phyloP scores from a whole-genome alignment of 1,139 yeast species.

The Suhomyces bribrorum region DNA sequence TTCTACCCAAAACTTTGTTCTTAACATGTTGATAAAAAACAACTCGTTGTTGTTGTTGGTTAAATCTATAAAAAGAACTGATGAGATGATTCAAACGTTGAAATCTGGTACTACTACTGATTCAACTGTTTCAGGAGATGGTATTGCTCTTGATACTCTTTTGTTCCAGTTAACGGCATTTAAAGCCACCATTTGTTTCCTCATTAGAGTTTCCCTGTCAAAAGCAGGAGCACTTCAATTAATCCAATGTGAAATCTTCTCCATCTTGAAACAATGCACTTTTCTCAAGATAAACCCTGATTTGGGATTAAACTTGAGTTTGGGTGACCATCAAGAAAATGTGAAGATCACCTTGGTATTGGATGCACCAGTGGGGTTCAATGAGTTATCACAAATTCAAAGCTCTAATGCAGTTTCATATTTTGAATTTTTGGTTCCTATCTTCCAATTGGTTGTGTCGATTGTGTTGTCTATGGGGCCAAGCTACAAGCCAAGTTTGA shows the following conservation, averaged over 20 bases:
- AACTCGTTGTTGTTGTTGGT: constrained; percentile 67
- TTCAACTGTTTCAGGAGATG: constrained; percentile 17
- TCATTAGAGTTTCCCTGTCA: constrained; percentile 74
- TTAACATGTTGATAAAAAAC: constrained; percentile 61
- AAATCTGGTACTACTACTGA: neutral
- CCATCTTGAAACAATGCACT: constrained; percentile 56
- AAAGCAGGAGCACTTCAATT: constrained; percentile 76
- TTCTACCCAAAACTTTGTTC: constrained; percentile 54
- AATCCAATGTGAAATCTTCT: constrained; percentile 71
- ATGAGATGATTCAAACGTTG: constrained; percentile 54
- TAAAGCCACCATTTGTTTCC: constrained; percentile 66
- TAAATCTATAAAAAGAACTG: constrained; percentile 67
- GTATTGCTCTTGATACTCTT: constrained; percentile 51
- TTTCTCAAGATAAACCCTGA: constrained; percentile 77
- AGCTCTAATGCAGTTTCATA: constrained; percentile 44
- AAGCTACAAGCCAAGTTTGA: constrained; percentile 63
- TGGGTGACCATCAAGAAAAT: constrained; percentile 24
- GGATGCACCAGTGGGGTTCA: constrained; percentile 51
- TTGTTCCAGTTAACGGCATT: constrained; percentile 75
- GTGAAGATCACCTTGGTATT: constrained; percentile 46
- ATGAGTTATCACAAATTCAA: constrained; percentile 20
- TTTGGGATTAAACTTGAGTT: constrained; percentile 57
- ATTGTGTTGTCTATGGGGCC: constrained; percentile 77
- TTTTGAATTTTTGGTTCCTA: constrained; percentile 73
- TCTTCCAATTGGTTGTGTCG: constrained; percentile 72